These are phyloP conservation scores for Phlebiopsis gigantea DNA, from an alignment of 768 basidiomycete genomes.

Conservation along the genomic window DNA sequence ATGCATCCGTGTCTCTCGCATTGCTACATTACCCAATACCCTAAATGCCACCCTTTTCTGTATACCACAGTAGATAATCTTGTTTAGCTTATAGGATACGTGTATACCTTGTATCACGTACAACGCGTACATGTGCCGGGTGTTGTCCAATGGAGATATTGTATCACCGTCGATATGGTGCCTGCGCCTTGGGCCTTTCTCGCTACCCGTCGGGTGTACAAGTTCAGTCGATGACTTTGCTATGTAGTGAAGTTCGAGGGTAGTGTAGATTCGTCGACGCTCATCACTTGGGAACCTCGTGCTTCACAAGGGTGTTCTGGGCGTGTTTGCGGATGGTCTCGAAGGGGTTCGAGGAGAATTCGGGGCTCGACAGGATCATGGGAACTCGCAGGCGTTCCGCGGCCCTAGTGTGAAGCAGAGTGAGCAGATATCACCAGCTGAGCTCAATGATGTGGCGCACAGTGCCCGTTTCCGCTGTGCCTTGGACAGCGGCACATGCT, in stretches of 20 bases:
- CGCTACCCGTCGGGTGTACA: too few species aligned
- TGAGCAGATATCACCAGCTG: background rate
- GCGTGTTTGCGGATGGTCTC: conserved; percentile 75
- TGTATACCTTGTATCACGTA: conserved; percentile 3
- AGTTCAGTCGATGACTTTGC: too few species aligned
- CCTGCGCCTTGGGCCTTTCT: too few species aligned
- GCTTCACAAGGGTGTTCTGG: conserved; percentile 68
- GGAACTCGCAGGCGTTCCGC: conserved; percentile 66
- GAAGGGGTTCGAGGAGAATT: conserved; percentile 67
- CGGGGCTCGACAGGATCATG: conserved; percentile 58
- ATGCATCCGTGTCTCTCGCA: background rate
- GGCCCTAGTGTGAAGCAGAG: conserved; percentile 38
- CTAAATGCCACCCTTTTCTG: conserved; percentile 1
- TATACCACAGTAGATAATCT: conserved; percentile 12
- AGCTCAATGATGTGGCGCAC: too few species aligned
- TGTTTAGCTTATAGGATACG: conserved; percentile 3
- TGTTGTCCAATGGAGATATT: background rate
- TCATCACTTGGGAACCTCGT: conserved; percentile 21
- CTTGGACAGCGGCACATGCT: conserved; percentile 49
- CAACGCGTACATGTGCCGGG: background rate
- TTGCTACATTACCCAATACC: conserved; percentile 3
- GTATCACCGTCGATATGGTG: too few species aligned
- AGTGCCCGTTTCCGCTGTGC: conserved; percentile 62
- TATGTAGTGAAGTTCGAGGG: too few species aligned
- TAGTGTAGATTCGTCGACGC: too few species aligned